Percentiles rank a stretch among this genome's conserved stretches.
phyloP scores from a whole-genome alignment of 108 stramenopile genomes.

The Skeletonema costatum region DNA sequence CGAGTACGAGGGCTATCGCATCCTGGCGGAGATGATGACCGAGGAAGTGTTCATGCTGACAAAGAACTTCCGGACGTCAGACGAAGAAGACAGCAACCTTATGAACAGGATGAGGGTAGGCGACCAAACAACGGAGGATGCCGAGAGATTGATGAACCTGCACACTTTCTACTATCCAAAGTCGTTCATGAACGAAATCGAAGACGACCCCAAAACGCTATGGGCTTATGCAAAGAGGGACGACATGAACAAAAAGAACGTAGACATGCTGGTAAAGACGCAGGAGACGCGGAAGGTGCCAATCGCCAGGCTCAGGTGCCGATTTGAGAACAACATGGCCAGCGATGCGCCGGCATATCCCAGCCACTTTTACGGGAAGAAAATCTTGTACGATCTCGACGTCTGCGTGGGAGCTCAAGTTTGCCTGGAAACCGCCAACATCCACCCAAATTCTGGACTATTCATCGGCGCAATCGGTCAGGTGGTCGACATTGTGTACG shows the following conservation, averaged over 20 bases:
- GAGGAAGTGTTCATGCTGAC: not conserved
- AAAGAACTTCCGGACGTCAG: not conserved
- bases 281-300: not conserved
- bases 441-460: not conserved
- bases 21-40: not conserved
- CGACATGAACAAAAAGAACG: not conserved
- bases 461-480: not conserved
- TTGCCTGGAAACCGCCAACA: not conserved
- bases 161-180: not conserved
- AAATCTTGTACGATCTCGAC: not conserved
- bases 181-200: not conserved
- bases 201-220: not conserved
- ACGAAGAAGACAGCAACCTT: not conserved
- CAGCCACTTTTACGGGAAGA: not conserved
- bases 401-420: not conserved
- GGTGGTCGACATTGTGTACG: too few relatives aligned
- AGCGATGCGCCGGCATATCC: too few relatives aligned
- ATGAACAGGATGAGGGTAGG: not conserved
- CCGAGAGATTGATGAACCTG: not conserved
- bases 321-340: not conserved
- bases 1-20: not conserved
- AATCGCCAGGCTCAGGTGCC: not conserved
- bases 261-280: not conserved
- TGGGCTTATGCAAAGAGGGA: not conserved
- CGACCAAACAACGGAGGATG: not conserved